A percentile compares a stretch with the other conserved stretches of the same genome.
Conservation (phyloP, 768 basidiomycete genomes). For the Boletus edulis region DNA sequence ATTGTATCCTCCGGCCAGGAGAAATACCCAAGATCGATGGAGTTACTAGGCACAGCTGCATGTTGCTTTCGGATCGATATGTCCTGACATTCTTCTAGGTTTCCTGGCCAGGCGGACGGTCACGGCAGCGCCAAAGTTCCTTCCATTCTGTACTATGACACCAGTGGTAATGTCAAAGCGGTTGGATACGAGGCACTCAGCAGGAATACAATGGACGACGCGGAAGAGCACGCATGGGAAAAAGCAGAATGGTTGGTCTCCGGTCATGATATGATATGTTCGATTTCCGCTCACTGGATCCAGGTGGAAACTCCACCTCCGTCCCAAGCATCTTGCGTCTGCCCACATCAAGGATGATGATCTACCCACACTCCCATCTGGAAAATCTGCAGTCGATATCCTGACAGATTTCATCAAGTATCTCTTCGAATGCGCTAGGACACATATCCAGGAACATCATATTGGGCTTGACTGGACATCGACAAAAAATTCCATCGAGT, state of each 20-base stretch:
- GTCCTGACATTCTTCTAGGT: background rate
- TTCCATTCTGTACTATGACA: conserved; percentile 4
- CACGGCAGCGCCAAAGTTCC: conserved; percentile 1
- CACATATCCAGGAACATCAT: background rate
- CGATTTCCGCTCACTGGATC: background rate
- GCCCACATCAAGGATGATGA: background rate
- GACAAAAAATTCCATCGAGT: conserved; percentile 11
- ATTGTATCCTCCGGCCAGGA: conserved; percentile 1
- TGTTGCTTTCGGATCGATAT: background rate
- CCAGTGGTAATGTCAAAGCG: background rate
- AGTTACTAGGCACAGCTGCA: background rate
- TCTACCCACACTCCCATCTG: background rate
- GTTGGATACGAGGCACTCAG: background rate
- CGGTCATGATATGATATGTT: too few relatives aligned
- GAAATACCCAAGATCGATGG: background rate
- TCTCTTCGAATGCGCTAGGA: background rate
- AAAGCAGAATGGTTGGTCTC: conserved; percentile 2
- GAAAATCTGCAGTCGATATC: background rate
- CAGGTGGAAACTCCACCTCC: background rate
- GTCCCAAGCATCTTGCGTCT: background rate
- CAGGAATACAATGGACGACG: background rate
- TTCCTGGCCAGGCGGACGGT: background rate
- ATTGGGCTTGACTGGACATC: background rate
- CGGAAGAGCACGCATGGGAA: background rate
- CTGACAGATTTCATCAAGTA: background rate